Base-by-base conservation (phyloP, 345 rosid species). In the Streptanthus diversifolius region DNA sequence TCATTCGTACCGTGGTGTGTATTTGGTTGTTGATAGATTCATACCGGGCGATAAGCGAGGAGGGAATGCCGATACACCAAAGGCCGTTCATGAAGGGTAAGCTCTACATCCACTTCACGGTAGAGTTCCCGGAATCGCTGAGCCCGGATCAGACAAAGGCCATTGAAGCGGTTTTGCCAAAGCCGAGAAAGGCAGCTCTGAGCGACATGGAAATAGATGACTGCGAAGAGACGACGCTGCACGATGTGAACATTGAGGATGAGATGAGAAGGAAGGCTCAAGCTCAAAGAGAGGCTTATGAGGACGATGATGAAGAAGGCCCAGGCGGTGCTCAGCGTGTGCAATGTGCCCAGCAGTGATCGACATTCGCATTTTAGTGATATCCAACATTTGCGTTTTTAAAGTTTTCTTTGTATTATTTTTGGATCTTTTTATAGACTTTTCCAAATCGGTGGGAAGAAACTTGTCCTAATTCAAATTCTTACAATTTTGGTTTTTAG, bases 21-120 rank as follows among this genome's bases (percentile, higher is more conserved):
- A 33, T 61, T 27, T 29, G 63, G 35, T 47, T 45, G 33, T 59
- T 65, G 7, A 10, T 75, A 89, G 95, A 82, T 83, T 86, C 97
- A 12, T 89, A 56, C 73, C 89, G 88, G 86, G 95, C 92, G 7
- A 88, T 93, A 41, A 83, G 84, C 3, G 96, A 93, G 0, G 98
- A 93, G 85, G 98, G 98, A 1, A 91, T 93, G 98, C 92, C 95
- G 0, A 49, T 85, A 49, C 81, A 86, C 85, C 91, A 78, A 73
- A 85, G 84, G 75, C 83, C 96, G 4, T 89, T 93, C 88, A 87
- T 89, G 89, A 91, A 88, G 83, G 98, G 97, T n/a, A 91, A 89
- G 73, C 79, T 93, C 3, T 89, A 89, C 81, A 81, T 89, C 62
- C 96, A 91, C 77, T 93, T 93, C 83, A 80, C 80, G 0, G 91